Evolutionary conservation across 495 filamentous ascomycete species (phyloP), one percentile per base, ranked within the genome.

Genomic region (Penicilliopsis zonata): DNA sequence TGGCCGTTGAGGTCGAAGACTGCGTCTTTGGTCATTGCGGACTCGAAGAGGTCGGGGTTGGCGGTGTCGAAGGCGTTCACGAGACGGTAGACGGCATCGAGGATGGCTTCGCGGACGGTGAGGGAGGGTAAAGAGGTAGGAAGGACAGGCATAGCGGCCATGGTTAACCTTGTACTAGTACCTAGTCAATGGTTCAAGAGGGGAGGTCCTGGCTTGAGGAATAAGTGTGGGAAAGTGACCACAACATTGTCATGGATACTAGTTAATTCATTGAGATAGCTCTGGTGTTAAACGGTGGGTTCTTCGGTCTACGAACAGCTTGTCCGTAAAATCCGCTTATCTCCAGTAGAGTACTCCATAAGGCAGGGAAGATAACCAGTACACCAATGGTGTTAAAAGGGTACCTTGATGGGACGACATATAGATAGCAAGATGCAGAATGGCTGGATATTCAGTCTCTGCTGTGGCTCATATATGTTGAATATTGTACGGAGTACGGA

Each of bases 71-170:
- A 37, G 22, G 19, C 43, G n/a, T 48, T 21, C 5, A 50, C 38
- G 30, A 14, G 29, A 2, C 55, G 55, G 43, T 54, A 40, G 10
- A 56, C 18, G 7, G 50, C 38, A 22, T 59, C 55, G 22, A 39
- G 20, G n/a, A 59, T 50, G 5, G 55, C 55, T 30, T 56, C 52
- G 17, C 42, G 21, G 21, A n/a, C n/a, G 21, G 21, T 24, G 7
- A 24, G 21, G n/a, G 7, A 7, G 21, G 21, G 21, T 7, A 24
- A n/a, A n/a, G 21, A 24, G 7, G 21, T n/a, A 7, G 21, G 21
- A n/a, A 24, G 21, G 21, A 7, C n/a, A n/a, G 21, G 7, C n/a
- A 7, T n/a, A 7, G 7, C 21, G 21, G 7, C n/a, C n/a, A n/a
- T 24, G 21, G 21, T n/a, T 24, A 7, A n/a, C 21, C n/a, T 24